Conservation (phyloP, 1,284 basidiomycete genomes). For the Ganoderma lingzhi region DNA sequence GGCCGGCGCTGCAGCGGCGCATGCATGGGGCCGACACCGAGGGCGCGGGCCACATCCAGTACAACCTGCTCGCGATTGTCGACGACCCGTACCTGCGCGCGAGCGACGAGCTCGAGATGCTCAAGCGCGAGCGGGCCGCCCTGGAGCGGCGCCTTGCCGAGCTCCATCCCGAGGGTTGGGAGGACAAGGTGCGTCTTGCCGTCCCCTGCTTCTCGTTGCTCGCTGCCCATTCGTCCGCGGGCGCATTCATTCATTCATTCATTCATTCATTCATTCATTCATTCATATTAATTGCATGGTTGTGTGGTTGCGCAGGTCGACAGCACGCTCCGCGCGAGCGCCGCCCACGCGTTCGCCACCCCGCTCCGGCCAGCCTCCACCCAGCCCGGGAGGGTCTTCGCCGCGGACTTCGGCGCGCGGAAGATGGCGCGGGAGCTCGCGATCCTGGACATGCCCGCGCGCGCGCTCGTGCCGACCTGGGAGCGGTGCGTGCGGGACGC, state of each 20-base stretch:
- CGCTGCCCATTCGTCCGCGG: neutral
- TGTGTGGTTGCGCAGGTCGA: slow-evolving; percentile 46
- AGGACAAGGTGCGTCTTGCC: slow-evolving; percentile 42
- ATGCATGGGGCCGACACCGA: slow-evolving; percentile 49
- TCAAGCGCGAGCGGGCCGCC: slow-evolving; percentile 54
- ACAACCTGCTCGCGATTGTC: slow-evolving; percentile 67
- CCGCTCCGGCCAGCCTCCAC: slow-evolving; percentile 37
- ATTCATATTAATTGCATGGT: neutral
- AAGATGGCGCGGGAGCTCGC: slow-evolving; percentile 52
- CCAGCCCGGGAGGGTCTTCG: slow-evolving; percentile 42
- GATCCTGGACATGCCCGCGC: slow-evolving; percentile 53
- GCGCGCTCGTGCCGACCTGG: slow-evolving; percentile 51
- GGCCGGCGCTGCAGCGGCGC: slow-evolving; percentile 64
- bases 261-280: neutral
- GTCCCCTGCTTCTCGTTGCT: slow-evolving; percentile 16
- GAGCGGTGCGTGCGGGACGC: slow-evolving; percentile 53
- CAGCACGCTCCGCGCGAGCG: slow-evolving; percentile 41
- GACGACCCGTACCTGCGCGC: slow-evolving; percentile 56
- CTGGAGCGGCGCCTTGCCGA: slow-evolving; percentile 56
- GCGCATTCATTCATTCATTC: too few species aligned
- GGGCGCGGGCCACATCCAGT: slow-evolving; percentile 56
- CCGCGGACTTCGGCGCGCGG: slow-evolving; percentile 53
- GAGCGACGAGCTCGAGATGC: slow-evolving; percentile 60
- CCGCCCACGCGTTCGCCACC: slow-evolving; percentile 46
- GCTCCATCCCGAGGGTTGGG: slow-evolving; percentile 47